A percentile compares a stretch with the other conserved stretches of the same genome.
Conservation (phyloP, 2,329 filamentous ascomycete genomes). For the Penicillium sumatraense region DNA sequence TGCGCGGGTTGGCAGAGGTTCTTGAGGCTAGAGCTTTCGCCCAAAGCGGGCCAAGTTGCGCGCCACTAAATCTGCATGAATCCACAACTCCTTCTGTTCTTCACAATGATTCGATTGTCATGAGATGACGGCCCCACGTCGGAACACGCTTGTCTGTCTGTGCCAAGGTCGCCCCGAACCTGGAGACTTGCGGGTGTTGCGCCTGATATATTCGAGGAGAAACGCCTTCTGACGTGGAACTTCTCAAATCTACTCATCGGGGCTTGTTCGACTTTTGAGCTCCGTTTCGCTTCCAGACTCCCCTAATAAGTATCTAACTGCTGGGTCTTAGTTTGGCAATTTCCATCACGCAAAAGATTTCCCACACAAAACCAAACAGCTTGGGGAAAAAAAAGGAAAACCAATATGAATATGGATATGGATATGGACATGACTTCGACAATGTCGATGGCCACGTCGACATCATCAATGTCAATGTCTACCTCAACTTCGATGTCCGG, state of each 20-base stretch:
- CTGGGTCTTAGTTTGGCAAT: neutral
- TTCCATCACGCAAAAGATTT: neutral
- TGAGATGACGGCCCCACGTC: neutral
- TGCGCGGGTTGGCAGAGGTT: conserved; percentile 3
- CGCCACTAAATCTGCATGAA: neutral
- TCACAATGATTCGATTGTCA: neutral
- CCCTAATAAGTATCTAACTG: neutral
- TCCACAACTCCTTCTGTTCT: neutral
- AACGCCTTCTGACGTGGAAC: neutral
- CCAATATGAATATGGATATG: conserved; percentile 20
- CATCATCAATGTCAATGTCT: conserved; percentile 17
- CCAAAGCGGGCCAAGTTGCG: neutral
- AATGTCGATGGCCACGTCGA: conserved; percentile 15
- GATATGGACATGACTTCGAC: conserved; percentile 21
- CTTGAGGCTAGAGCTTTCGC: neutral
- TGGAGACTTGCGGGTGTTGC: neutral
- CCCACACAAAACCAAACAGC: neutral
- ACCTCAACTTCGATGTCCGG: conserved; percentile 15
- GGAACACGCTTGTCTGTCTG: neutral
- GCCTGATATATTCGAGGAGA: neutral
- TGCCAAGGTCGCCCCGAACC: neutral
- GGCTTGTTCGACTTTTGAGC: neutral
- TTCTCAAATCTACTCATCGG: conserved; percentile 2
- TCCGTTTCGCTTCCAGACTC: neutral
- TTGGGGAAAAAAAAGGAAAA: too few species aligned